phyloP scores from a whole-genome alignment of 2,329 filamentous ascomycete genomes.

The Penicillium vulpinum region DNA sequence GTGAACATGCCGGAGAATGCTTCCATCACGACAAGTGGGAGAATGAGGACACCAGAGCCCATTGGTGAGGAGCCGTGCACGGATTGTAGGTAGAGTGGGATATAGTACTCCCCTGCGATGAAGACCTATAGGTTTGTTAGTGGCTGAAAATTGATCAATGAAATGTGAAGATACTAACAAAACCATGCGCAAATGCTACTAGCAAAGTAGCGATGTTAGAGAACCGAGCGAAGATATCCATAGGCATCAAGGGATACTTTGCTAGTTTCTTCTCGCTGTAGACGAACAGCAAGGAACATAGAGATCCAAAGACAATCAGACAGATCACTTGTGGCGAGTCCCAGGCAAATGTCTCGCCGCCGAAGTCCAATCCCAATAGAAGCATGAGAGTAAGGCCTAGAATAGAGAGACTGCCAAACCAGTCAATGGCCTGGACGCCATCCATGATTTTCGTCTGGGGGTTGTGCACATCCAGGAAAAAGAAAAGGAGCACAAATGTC shows the following conservation, averaged over 20 bases:
- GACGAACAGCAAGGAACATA: conserved; percentile 56
- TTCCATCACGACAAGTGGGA: conserved; percentile 58
- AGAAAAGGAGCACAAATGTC: conserved; percentile 51
- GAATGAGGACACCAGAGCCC: conserved; percentile 58
- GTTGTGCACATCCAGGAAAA: conserved; percentile 58
- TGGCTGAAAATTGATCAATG: background rate
- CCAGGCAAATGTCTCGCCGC: conserved; percentile 56
- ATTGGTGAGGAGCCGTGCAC: conserved; percentile 63
- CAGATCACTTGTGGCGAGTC: conserved; percentile 56
- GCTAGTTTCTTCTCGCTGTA: conserved; percentile 65
- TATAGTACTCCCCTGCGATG: conserved; percentile 67
- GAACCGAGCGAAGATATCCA: conserved; percentile 58
- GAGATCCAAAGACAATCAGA: conserved; percentile 53
- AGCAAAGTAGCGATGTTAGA: conserved; percentile 61
- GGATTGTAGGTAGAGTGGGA: conserved; percentile 72
- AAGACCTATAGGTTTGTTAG: conserved; percentile 52
- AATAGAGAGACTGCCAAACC: conserved; percentile 55
- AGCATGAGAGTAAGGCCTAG: conserved; percentile 54
- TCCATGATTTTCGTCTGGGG: conserved; percentile 52
- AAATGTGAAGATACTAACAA: conserved; percentile 30
- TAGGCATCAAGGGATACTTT: conserved; percentile 67
- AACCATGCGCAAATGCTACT: conserved; percentile 51
- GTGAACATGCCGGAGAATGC: conserved; percentile 47
- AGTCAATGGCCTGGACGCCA: conserved; percentile 56
- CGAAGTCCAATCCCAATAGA: conserved; percentile 56